A percentile compares a stretch with the other conserved stretches of the same genome.
Evolutionary conservation across 2,329 filamentous ascomycete species (phyloP).

Genomic region (Xylaria sp.): DNA sequence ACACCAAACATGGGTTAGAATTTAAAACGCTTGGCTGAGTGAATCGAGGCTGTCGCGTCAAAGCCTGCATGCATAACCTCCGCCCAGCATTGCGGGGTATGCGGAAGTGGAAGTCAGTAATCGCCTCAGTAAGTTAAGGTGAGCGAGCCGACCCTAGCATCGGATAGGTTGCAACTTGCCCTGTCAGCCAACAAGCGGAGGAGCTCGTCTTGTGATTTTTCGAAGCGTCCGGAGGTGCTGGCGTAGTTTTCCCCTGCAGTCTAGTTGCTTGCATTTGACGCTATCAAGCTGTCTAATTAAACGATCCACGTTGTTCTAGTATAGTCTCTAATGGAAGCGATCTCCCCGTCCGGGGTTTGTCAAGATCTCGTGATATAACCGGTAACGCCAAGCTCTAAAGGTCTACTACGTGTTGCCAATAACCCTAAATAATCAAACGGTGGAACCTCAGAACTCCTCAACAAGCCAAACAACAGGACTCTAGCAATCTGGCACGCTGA

Average conservation of each 20-base stretch:
- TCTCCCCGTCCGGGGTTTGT: not conserved
- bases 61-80: not conserved
- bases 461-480: not conserved
- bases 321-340: not conserved
- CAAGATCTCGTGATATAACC: not conserved
- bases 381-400: conserved; percentile 11
- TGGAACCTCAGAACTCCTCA: not conserved
- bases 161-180: not conserved
- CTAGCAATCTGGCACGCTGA: conserved; percentile 58
- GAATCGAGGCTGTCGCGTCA: not conserved
- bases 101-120: not conserved
- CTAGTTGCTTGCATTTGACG: not conserved
- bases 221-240: not conserved
- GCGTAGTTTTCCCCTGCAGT: too few species aligned
- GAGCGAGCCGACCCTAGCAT: not conserved
- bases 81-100: not conserved
- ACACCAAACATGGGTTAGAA: not conserved
- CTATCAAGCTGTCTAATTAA: conserved; percentile 4
- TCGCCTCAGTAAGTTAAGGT: not conserved
- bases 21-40: not conserved
- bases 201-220: conserved; percentile 1
- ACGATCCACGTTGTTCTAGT: conserved; percentile 3
- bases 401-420: not conserved
- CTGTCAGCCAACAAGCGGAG: not conserved
- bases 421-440: not conserved